A percentile compares a stretch with the other conserved stretches of the same genome.
These are phyloP conservation scores for Rubia balearica DNA, from an alignment of 305 asterid species.

Conservation along the genomic window DNA sequence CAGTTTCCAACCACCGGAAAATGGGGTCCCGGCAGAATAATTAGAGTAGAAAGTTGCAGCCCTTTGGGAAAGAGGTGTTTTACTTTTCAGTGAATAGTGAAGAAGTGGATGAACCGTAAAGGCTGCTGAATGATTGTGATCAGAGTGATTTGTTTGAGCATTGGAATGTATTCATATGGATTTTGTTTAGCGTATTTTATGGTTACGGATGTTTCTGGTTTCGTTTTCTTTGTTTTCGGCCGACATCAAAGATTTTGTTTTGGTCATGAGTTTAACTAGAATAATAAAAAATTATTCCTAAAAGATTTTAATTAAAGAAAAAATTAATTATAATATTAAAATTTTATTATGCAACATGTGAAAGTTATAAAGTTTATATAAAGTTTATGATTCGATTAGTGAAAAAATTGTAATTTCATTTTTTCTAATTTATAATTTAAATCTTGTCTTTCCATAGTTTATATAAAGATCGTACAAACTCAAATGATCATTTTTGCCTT, in stretches of 20 bases:
- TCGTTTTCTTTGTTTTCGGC: neutral
- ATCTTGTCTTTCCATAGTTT: neutral
- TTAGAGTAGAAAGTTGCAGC: conserved; percentile 2
- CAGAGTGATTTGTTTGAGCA: conserved; percentile 4
- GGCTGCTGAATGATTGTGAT: conserved; percentile 15
- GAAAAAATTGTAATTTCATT: no score
- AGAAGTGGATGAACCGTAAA: conserved; percentile 10
- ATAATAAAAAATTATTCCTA: no score
- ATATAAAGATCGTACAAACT: no score
- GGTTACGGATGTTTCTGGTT: neutral
- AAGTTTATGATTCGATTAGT: no score
- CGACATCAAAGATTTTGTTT: neutral
- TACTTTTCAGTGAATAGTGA: conserved; percentile 7
- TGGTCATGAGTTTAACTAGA: no score
- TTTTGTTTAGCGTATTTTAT: neutral
- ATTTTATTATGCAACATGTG: no score
- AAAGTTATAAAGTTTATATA: no score
- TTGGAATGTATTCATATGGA: neutral
- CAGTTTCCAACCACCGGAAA: conserved; percentile 10
- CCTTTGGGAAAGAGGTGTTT: conserved; percentile 9
- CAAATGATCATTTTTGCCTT: neutral
- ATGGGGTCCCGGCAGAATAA: conserved; percentile 9
- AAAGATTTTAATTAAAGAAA: no score
- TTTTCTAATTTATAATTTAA: no score
- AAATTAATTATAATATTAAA: no score